phyloP scores from a whole-genome alignment of 23 red algal genomes.

The Cyanidium caldarium region DNA sequence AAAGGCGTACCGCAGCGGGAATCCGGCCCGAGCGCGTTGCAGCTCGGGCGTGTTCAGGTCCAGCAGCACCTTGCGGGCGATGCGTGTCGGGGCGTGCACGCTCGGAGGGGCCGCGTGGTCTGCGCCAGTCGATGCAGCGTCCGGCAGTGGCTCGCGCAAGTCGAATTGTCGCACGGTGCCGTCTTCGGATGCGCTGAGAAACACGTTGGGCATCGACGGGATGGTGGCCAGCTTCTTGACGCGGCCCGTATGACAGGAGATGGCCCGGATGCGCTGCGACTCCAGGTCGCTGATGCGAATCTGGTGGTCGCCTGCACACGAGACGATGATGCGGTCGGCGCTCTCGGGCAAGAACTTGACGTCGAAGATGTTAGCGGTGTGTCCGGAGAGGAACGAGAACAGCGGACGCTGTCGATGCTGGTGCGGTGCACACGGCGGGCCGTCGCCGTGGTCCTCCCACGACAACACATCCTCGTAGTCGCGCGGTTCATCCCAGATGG shows the following conservation, averaged over 20 bases:
- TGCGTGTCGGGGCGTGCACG: background rate
- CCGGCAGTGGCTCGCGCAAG: conserved; percentile 1
- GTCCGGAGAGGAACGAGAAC: conserved; percentile 7
- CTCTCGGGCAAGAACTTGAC: conserved; percentile 6
- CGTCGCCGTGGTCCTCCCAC: background rate
- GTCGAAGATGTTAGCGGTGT: conserved; percentile 22
- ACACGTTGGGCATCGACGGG: background rate
- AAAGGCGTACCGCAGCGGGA: background rate
- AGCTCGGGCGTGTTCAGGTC: background rate
- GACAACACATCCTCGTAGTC: background rate
- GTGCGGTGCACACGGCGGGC: background rate
- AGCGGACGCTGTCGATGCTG: background rate
- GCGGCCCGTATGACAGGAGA: conserved; percentile 14
- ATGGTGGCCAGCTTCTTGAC: conserved; percentile 19
- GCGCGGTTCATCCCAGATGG: too few species aligned
- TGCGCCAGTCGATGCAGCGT: too few species aligned
- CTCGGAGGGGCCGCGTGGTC: too few species aligned
- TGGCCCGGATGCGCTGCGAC: background rate
- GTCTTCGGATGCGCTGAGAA: conserved; percentile 12
- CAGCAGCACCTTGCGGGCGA: background rate
- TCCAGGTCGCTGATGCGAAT: conserved; percentile 8
- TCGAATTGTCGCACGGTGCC: conserved; percentile 18
- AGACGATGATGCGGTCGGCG: conserved; percentile 1
- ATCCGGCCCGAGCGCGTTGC: background rate
- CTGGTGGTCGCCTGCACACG: conserved; percentile 14